Conservation (phyloP, 305 asterid genomes). For the Striga hermonthica region DNA sequence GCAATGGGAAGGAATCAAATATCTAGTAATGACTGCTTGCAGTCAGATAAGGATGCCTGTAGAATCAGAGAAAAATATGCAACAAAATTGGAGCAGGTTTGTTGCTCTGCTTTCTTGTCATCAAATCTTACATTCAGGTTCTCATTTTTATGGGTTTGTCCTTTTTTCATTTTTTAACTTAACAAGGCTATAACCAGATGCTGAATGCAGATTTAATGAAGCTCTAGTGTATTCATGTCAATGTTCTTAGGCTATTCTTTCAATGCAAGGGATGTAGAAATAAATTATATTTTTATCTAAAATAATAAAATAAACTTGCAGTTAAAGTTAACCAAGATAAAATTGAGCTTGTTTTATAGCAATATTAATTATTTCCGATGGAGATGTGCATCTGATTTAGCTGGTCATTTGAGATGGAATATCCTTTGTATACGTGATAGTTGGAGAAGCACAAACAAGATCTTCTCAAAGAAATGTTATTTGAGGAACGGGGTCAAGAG, state of each 20-base stretch:
- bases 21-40: conserved; percentile 37
- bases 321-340: too few species aligned
- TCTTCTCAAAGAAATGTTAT: conserved; percentile 50
- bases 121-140: conserved; percentile 18
- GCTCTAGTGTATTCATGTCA: too few species aligned
- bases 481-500: conserved; percentile 55
- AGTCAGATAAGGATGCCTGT: conserved; percentile 37
- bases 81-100: conserved; percentile 59
- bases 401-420: conserved; percentile 25
- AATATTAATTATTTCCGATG: neutral
- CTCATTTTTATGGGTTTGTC: conserved; percentile 17
- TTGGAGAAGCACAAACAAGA: conserved; percentile 55
- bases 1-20: conserved; percentile 44
- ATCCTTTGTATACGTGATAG: conserved; percentile 32
- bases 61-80: conserved; percentile 44
- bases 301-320: too few species aligned
- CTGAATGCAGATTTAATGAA: too few species aligned
- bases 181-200: too few species aligned
- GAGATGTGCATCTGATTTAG: conserved; percentile 3
- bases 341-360: too few species aligned
- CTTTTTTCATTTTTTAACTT: neutral
- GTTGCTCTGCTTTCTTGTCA: conserved; percentile 15
- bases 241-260: too few species aligned
- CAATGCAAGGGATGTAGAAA: too few species aligned
- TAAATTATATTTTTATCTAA: too few species aligned